phyloP scores from a whole-genome alignment of 345 rosid species.

The Murraya paniculata region DNA sequence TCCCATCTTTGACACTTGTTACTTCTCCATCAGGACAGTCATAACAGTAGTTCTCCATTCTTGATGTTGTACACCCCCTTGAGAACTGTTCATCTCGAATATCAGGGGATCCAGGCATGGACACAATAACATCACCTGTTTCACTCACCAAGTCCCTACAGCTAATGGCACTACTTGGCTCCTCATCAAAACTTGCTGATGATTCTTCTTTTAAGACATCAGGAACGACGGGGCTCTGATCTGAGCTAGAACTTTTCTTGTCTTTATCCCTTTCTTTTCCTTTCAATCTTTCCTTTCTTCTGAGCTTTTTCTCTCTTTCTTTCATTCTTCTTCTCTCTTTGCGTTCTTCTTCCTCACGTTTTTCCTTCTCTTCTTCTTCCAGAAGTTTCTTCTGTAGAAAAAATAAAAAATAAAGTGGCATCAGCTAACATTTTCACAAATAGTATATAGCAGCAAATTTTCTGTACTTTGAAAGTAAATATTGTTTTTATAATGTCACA shows the following conservation, averaged over 20 bases:
- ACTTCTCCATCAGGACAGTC: constrained; percentile 43
- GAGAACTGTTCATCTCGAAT: constrained; percentile 38
- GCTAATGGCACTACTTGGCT: constrained; percentile 33
- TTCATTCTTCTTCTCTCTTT: constrained; percentile 83
- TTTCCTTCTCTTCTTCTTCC: constrained; percentile 96
- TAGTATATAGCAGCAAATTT: neutral
- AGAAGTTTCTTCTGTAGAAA: constrained; percentile 73
- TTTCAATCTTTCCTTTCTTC: constrained; percentile 92
- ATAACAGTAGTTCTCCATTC: constrained; percentile 37
- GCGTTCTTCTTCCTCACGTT: constrained; percentile 91
- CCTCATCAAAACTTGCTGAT: constrained; percentile 38
- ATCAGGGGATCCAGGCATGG: constrained; percentile 57
- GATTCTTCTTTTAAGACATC: constrained; percentile 42
- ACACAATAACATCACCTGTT: constrained; percentile 40
- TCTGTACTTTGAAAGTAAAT: constrained; percentile 4
- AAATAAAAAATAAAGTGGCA: constrained; percentile 15
- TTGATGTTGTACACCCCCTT: constrained; percentile 31
- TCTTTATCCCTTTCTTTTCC: constrained; percentile 83
- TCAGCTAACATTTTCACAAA: constrained; percentile 9
- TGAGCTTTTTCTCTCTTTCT: constrained; percentile 87
- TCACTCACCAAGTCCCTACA: constrained; percentile 41
- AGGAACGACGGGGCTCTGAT: constrained; percentile 19
- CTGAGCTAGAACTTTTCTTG: constrained; percentile 36
- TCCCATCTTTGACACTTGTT: constrained; percentile 43
- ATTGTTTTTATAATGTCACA: constrained; percentile 8